Evolutionary conservation across 2,329 filamentous ascomycete species (phyloP), one percentile per base, ranked within the genome.

Genomic region (Pseudogymnoascus sp.): DNA sequence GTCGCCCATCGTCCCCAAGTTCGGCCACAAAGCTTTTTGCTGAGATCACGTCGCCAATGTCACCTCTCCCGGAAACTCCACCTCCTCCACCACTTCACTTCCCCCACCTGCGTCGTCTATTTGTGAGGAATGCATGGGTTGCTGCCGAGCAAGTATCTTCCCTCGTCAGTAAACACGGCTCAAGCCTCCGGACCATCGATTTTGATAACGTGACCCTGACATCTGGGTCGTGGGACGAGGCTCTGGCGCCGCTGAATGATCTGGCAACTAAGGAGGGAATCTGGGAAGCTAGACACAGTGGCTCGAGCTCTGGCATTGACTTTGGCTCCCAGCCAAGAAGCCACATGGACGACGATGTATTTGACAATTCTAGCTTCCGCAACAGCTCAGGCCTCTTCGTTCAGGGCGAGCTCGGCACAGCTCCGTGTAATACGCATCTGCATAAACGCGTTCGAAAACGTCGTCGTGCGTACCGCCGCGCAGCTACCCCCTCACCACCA

Each of bases 151-250:
- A 95, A 74, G 83, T 96, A 64, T 82, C 85, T 46, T 79, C 81
- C 12, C 85, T 96, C 66, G 86, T 95, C 64, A 76, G 79, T 60
- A 77, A 79, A 11, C 90, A 96, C 75, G 82, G 84, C 31, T 78
- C 79, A 63, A 88, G 85, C 0, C 84, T 96, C 53, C 81, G 83
- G 67, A 89, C 93, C 71, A 91, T 93, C 71, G 87, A 91, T 73
- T 91, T 96, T 73, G 87, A 92, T 72, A 87, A 90, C 66, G 86
- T 93, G 16, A 79, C 83, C 31, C 81, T 96, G 46, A 81, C 85
- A 60, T 82, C 84, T 65, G 91, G 89, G 28, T 88, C 81, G 64
- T 96, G 91, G 91, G 89, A 95, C 64, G 88, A 92, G 31, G 91
- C 90, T 0, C 82, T 96, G n/a, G 84, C 86, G 40, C 89, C 89